A percentile compares a stretch with the other conserved stretches of the same genome.
phyloP scores from a whole-genome alignment of 2,329 filamentous ascomycete genomes.

The Xylaria arbuscula region DNA sequence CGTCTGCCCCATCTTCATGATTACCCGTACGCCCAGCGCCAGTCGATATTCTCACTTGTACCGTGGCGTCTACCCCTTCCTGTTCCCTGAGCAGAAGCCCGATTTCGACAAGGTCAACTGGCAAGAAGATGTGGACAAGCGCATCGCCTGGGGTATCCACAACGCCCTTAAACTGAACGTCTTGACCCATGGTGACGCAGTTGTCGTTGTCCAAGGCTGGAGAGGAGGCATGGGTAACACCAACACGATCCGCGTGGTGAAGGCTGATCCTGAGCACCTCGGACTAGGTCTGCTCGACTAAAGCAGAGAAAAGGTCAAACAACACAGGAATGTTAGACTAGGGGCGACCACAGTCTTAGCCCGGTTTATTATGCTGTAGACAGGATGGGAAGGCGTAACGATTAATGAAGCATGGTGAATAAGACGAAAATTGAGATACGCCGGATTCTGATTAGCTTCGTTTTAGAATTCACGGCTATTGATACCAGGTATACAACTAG shows the following conservation, averaged over 20 bases:
- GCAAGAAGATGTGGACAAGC: slow-evolving; percentile 98
- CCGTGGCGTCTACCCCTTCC: slow-evolving; percentile 97
- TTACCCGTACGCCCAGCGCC: slow-evolving; percentile 86
- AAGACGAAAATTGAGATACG: slow-evolving; percentile 8
- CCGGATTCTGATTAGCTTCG: slow-evolving; percentile 8
- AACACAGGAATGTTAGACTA: not conserved
- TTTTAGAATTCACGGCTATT: slow-evolving; percentile 26
- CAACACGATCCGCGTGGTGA: slow-evolving; percentile 78
- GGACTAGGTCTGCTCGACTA: slow-evolving; percentile 62
- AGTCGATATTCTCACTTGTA: slow-evolving; percentile 94
- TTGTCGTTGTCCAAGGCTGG: slow-evolving; percentile 91
- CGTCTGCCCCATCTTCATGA: slow-evolving; percentile 99
- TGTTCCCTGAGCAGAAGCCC: slow-evolving; percentile 91
- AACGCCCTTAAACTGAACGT: slow-evolving; percentile 86
- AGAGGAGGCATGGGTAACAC: slow-evolving; percentile 92
- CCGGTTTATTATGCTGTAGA: not conserved
- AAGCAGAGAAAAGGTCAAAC: not conserved
- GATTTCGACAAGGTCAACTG: slow-evolving; percentile 93
- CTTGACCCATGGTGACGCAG: slow-evolving; percentile 76
- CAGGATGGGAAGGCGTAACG: slow-evolving; percentile 16
- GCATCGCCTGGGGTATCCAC: slow-evolving; percentile 96
- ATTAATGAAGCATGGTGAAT: slow-evolving; percentile 24
- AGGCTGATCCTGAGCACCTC: slow-evolving; percentile 68
- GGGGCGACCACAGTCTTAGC: not conserved
- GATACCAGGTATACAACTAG: slow-evolving; percentile 27